Evolutionary conservation across 306 rosid species (phyloP).

Genomic region (Quercus variabilis): DNA sequence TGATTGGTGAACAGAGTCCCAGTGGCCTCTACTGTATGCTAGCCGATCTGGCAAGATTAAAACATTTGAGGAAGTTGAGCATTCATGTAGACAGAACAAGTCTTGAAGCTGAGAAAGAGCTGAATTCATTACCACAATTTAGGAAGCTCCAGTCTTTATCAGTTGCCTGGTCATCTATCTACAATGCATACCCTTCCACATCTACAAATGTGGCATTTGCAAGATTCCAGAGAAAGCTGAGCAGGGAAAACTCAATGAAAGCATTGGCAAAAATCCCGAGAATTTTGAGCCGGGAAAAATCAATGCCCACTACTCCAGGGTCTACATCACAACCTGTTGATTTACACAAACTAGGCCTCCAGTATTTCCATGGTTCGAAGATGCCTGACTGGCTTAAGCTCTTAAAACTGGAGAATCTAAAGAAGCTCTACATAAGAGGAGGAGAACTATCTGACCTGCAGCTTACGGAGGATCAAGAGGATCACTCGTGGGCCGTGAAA

Average conservation of each 20-base stretch:
- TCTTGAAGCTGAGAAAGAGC: neutral
- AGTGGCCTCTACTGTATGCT: neutral
- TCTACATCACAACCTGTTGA: neutral
- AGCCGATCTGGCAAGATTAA: neutral
- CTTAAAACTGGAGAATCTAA: neutral
- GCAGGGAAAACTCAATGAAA: too few relatives aligned
- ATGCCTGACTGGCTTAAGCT: neutral
- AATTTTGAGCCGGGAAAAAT: too few relatives aligned
- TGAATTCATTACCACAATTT: neutral
- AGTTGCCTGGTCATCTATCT: conserved; percentile 8
- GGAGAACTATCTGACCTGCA: conserved; percentile 2
- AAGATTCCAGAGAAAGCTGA: too few relatives aligned
- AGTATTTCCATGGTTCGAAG: neutral
- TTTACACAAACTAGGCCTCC: conserved; percentile 18
- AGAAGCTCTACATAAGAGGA: conserved; percentile 17
- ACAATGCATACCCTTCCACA: too few relatives aligned
- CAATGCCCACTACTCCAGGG: neutral
- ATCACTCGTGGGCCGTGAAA: neutral
- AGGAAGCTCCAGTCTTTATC: neutral
- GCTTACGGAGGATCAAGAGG: too few relatives aligned
- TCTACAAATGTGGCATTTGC: too few relatives aligned
- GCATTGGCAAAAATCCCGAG: too few relatives aligned
- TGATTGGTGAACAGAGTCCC: neutral
- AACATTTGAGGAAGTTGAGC: conserved; percentile 11
- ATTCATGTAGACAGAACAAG: neutral